Base-by-base conservation (phyloP, 2,329 filamentous ascomycete species). In the Periconia sp. region DNA sequence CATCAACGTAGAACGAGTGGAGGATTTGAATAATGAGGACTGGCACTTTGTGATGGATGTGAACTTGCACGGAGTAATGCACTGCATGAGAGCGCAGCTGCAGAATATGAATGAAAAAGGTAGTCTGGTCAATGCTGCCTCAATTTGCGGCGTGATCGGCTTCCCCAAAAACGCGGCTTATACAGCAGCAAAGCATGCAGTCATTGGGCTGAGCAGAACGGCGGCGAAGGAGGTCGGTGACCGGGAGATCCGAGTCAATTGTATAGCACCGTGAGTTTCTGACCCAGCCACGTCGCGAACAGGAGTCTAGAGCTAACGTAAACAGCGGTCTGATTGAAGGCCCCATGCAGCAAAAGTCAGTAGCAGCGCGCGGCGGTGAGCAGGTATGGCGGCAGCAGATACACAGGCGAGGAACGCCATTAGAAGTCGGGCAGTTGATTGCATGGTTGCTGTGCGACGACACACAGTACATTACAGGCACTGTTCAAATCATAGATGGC, bases 401-500 rank as follows among this genome's bases (percentile, higher is more conserved):
- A 23, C 30, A 23, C n/a, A 18, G 54, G 25, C 38, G 41, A 36
- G 55, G 48, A 9, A 43, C 40, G 28, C 48, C 48, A 7, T 40
- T 46, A 22, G 69, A 71, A 48, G 58, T 66, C 2, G 76, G 72
- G 9, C 63, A 68, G 25, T 57, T 74, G 9, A 69, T 76, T 32
- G 61, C 69, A 5, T 78, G 73, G 40, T 52, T 78, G 52, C 47
- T 78, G 33, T 72, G 71, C 47, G 69, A 74, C 49, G 72, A 70
- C 13, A 56, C 66, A 4, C 69, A 66, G 13, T 77, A 71, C 57
- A 71, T 75, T 2, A 78, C 74, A 1, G 74, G 75, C 1, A 63
- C 68, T 4, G 63, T 73, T 7, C 64, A 73, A 28, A 68, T 56
- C 40, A 69, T 77, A 15, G 75, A 78, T 58, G 75, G 75, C 4